A percentile compares a stretch with the other conserved stretches of the same genome.
These are phyloP conservation scores for Xanthoconium separans DNA, from an alignment of 1,284 basidiomycete genomes.

Conservation along the genomic window DNA sequence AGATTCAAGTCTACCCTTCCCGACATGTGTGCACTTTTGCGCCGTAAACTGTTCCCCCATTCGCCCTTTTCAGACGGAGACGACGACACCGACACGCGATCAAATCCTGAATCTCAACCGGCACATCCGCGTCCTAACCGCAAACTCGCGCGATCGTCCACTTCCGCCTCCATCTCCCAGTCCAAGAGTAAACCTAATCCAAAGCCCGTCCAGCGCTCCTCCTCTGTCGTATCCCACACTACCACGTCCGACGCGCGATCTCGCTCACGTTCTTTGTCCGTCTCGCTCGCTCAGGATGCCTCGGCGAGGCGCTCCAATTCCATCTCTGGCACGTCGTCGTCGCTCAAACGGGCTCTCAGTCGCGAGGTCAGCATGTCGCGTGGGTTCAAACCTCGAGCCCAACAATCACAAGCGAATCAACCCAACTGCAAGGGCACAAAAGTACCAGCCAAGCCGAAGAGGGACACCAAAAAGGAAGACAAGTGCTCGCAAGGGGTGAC, in stretches of 20 bases:
- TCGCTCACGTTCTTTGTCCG: conserved; percentile 64
- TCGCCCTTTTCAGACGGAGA: conserved; percentile 55
- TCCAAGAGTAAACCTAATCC: conserved; percentile 8
- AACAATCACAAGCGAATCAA: conserved; percentile 13
- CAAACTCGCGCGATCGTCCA: conserved; percentile 18
- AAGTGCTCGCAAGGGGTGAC: conserved; percentile 38
- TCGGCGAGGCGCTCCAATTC: conserved; percentile 44
- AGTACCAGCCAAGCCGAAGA: conserved; percentile 5
- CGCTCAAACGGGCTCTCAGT: conserved; percentile 49
- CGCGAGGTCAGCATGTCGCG: conserved; percentile 74
- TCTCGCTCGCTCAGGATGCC: conserved; percentile 55
- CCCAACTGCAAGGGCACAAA: conserved; percentile 5
- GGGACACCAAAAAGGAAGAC: conserved; percentile 7
- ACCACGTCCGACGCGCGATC: conserved; percentile 32
- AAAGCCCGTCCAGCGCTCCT: conserved; percentile 18
- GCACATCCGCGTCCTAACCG: conserved; percentile 10
- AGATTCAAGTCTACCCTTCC: conserved; percentile 62
- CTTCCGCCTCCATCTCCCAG: conserved; percentile 12
- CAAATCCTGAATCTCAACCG: conserved; percentile 16
- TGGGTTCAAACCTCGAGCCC: conserved; percentile 47
- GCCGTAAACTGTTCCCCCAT: conserved; percentile 63
- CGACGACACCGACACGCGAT: conserved; percentile 19
- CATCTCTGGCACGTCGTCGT: conserved; percentile 34
- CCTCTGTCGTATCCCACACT: conserved; percentile 15
- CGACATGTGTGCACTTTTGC: conserved; percentile 55